phyloP scores from a whole-genome alignment of 176 grass and related monocot species.

The Puccinellia tenuiflora region DNA sequence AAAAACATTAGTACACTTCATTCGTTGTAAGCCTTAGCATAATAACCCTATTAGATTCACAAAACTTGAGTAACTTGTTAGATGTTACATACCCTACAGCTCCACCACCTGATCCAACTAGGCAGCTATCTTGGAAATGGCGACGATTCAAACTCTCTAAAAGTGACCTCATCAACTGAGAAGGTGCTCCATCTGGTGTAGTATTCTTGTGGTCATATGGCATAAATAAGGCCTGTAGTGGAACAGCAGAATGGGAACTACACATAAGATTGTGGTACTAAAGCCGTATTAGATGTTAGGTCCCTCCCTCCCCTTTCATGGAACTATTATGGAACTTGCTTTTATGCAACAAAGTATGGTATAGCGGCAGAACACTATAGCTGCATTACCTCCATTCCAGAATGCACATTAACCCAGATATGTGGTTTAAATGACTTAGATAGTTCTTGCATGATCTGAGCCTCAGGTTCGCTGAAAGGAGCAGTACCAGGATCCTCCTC shows the following conservation, averaged over 20 bases:
- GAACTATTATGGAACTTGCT: not conserved
- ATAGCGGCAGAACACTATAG: slow-evolving; percentile 4
- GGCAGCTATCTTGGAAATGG: slow-evolving; percentile 85
- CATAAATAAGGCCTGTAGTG: slow-evolving; percentile 89
- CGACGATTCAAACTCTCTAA: slow-evolving; percentile 74
- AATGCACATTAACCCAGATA: slow-evolving; percentile 97
- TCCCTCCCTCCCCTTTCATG: not conserved
- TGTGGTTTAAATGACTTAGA: slow-evolving; percentile 87
- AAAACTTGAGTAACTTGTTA: not conserved
- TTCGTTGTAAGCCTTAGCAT: not conserved
- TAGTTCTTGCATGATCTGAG: slow-evolving; percentile 86
- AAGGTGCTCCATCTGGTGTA: slow-evolving; percentile 57
- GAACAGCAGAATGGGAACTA: not conserved
- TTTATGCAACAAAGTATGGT: not conserved
- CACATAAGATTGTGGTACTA: not conserved
- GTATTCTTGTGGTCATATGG: slow-evolving; percentile 99
- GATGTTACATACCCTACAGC: slow-evolving; percentile 74
- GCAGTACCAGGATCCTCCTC: slow-evolving; percentile 83
- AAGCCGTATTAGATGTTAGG: not conserved
- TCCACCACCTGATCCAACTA: slow-evolving; percentile 88
- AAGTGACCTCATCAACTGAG: slow-evolving; percentile 75
- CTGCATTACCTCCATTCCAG: slow-evolving; percentile 89
- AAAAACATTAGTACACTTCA: not conserved
- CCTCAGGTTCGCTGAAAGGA: slow-evolving; percentile 92
- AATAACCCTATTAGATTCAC: not conserved